Base-by-base conservation (phyloP, 2,329 filamentous ascomycete genomes). In the Chaetomiaceae sp. region DNA sequence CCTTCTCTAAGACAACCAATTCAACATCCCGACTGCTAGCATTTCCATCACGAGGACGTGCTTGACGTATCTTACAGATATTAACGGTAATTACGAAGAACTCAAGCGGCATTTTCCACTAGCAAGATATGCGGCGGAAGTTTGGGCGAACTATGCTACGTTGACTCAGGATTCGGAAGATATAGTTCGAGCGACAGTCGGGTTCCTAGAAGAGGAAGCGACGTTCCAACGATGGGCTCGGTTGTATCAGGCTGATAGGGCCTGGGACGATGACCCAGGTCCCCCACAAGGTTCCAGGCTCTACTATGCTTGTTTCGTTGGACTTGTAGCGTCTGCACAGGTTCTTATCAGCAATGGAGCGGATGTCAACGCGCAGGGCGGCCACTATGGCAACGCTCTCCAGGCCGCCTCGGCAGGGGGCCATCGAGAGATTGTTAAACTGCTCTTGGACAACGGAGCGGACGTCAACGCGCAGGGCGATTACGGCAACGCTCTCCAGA, bases 331-430 rank as follows among this genome's bases (percentile, higher is more conserved):
- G 14, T 14, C 17, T 25, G 37, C 47, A 43, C 15, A 6, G 19
- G 5, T 4, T 23, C 31, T 52, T 2, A 22, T 52, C 3, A 15
- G 20, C 15, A 33, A 44, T 8, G 49, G 42, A 8, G 42, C 42
- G 2, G 44, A 56, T 14, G 29, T 52, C 29, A 49, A 56, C 25
- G 22, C 25, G 20, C 29, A 45, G 44, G 48, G 48, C 23, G 49
- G 33, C 23, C 0, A 12, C 8, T 43, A 48, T 40, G 42, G 47
- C 22, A 46, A 45, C 15, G 48, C 48, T 17, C 38, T 56, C n/a
- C 14, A 34, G 1, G 48, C 37, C 7, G 37, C 48, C 29, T 51
- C 37, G 22, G 2, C 8, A n/a, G 4, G 2, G 43, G 47, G 53
- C 27, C 42, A 55, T 14, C 8, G 33, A 38, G 23, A 29, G 9